Evolutionary conservation across 176 grass and related monocot genomes (phyloP), one percentile per base, ranked within the genome.

Genomic region (Cenchrus purpureus): DNA sequence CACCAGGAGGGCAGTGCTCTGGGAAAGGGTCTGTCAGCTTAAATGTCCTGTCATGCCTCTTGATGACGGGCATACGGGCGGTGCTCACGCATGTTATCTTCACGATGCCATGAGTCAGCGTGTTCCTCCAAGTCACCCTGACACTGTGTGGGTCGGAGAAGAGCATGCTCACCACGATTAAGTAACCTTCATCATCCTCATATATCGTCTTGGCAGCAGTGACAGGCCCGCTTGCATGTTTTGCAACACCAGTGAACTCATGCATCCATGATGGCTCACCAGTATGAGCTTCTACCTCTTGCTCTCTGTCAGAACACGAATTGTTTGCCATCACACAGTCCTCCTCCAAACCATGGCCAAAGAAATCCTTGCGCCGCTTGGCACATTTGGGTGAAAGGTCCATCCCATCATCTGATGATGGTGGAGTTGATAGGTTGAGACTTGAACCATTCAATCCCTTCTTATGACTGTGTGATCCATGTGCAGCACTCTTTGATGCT

Each of bases 61-160:
- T 85, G 56, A 94, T 32, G 16, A 85, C 71, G 22, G 89, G 84
- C 81, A 87, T 79, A 12, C 87, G 87, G 20, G 89, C 92, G 9
- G 89, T 94, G 77, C 92, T 91, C 29, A 94, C 89, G 44, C 89
- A 94, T 43, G 84, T 79, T 87, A 94, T 91, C 87, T 94, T 94
- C 61, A 94, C 92, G 6, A 94, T 75, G 12, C 92, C 92, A 16
- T 87, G 89, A 22, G 92, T 94, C 37, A 91, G 42, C 1, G 80
- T 89, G 70, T 94, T 94, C 73, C 89, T 91, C 92, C 92, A 94
- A 53, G 92, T 71, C 17, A 94, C 92, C 87, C 89, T 94, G 61
- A 94, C 84, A 12, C 86, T 91, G 40, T 71, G 92, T 37, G 73
- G 91, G 59, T 93, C 88, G 7, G 85, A 85, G 25, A 91, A 86